Conservation (phyloP, 2,329 filamentous ascomycete species). For the Beauveria australis region DNA sequence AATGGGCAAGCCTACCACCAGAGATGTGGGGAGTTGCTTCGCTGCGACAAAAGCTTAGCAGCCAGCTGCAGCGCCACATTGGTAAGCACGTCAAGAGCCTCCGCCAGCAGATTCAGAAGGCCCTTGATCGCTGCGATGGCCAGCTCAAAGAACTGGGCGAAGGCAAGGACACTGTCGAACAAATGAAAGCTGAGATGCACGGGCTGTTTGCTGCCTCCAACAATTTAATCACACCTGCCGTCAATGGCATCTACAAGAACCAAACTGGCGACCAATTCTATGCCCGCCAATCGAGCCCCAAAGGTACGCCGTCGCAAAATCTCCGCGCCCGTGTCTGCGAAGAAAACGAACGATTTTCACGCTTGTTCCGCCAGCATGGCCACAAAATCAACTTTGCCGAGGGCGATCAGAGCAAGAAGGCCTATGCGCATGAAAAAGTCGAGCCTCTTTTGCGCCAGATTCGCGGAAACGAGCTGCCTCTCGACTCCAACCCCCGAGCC, state of each 20-base stretch:
- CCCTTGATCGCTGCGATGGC: slow-evolving; percentile 38
- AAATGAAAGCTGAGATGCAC: slow-evolving; percentile 46
- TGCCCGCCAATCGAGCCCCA: slow-evolving; percentile 38
- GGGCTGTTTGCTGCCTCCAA: slow-evolving; percentile 44
- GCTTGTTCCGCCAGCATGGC: slow-evolving; percentile 40
- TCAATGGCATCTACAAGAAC: slow-evolving; percentile 49
- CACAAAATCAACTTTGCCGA: slow-evolving; percentile 37
- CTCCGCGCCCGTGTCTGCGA: slow-evolving; percentile 42
- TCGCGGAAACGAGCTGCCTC: slow-evolving; percentile 43
- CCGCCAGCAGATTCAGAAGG: slow-evolving; percentile 41
- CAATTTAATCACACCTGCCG: slow-evolving; percentile 44
- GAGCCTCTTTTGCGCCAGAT: slow-evolving; percentile 42
- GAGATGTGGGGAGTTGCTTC: slow-evolving; percentile 39
- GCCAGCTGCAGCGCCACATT: slow-evolving; percentile 43
- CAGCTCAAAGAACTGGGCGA: slow-evolving; percentile 42
- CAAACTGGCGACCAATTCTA: slow-evolving; percentile 44
- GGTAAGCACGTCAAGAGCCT: slow-evolving; percentile 43
- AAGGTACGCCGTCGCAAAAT: slow-evolving; percentile 43
- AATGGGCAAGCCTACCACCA: slow-evolving; percentile 39
- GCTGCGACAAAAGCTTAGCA: slow-evolving; percentile 40
- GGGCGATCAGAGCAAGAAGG: slow-evolving; percentile 34
- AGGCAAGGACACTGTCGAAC: slow-evolving; percentile 43
- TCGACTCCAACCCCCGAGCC: slow-evolving; percentile 43
- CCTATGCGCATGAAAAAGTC: slow-evolving; percentile 40
- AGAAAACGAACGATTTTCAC: slow-evolving; percentile 42